Evolutionary conservation across 257 asterid species (phyloP), one percentile per base, ranked within the genome.

Genomic region (Nicotiana tomentosiformis): DNA sequence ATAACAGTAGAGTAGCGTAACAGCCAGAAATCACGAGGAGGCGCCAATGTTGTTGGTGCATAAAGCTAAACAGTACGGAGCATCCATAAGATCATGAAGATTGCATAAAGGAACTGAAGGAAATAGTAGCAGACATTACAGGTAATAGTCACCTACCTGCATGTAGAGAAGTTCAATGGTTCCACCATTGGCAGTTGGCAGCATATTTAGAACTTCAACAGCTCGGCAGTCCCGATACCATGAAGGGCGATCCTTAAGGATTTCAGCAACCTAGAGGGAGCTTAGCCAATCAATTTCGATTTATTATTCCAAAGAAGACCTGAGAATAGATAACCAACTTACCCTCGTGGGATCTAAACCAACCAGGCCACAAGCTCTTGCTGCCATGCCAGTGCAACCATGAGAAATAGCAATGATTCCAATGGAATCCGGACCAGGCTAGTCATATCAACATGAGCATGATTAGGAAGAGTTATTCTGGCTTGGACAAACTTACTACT

Each of bases 401-500:
- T 94, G 98, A 90, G 98, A 96, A 87, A 96, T 96, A 90, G 98
- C 97, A 87, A 93, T 89, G 98, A 96, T 96, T 96, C 99, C 99
- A 94, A 94, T 92, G 98, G 99, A 96, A 96, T 96, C 99, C 99
- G 99, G 99, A 96, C 99, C 99, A 96, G 98, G 98, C 99, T 94
- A 85, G 51, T 43, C 89, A 80, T 78, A 26, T 67, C 67, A 53
- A 66, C 61, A 72, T 72, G 61, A 72, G 37, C 79, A 72, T 72
- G 61, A 72, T 72, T 46, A 46, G 49, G 78, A 66, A 35, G 16
- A 35, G 74, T 32, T 32, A 7, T 20, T 66, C 23, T 5, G 12
- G 23, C 49, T 6, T 67, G 26, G 51, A 72, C 56, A 72, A 46
- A 72, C 79, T 43, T 72, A 23, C 14, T 46, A 23, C 23, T 23